Conservation (phyloP, 148 eudicot species). For the Limonium bicolor region DNA sequence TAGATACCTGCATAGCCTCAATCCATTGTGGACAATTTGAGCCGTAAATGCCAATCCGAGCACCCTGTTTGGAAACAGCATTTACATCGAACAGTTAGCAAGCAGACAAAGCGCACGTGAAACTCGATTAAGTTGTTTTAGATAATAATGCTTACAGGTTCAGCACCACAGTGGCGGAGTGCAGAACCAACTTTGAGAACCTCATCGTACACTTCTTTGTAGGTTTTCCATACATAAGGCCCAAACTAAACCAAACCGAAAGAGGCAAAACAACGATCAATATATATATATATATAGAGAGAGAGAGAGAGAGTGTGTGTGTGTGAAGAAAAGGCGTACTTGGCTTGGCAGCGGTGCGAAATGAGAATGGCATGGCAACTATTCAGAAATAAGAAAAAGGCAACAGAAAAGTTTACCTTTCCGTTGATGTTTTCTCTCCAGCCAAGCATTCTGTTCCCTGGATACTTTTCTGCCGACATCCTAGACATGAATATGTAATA, state of each 20-base stretch:
- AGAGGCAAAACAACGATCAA: too few relatives aligned
- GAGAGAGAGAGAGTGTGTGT: too few relatives aligned
- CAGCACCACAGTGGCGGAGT: conserved; percentile 59
- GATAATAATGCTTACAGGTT: conserved; percentile 54
- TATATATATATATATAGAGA: too few relatives aligned
- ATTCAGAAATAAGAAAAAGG: too few relatives aligned
- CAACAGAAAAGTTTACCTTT: conserved; percentile 26
- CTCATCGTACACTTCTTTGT: conserved; percentile 68
- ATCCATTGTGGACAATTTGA: conserved; percentile 94
- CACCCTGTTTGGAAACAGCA: conserved; percentile 29
- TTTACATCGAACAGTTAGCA: too few relatives aligned
- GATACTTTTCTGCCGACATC: conserved; percentile 47
- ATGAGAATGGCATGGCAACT: too few relatives aligned
- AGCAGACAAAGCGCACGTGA: too few relatives aligned
- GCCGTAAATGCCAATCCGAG: conserved; percentile 88
- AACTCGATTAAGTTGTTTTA: too few relatives aligned
- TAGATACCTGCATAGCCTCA: conserved; percentile 78
- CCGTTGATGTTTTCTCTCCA: conserved; percentile 59
- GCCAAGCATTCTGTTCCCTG: conserved; percentile 75
- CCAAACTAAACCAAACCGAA: conserved; percentile 41
- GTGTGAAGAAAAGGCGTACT: too few relatives aligned
- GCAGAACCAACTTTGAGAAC: conserved; percentile 60
- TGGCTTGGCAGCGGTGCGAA: too few relatives aligned
- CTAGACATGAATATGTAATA: conserved; percentile 18
- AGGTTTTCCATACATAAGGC: conserved; percentile 84